Evolutionary conservation across 305 asterid species (phyloP), one percentile per base, ranked within the genome.

Genomic region (Fraxinus xanthoxyloides): DNA sequence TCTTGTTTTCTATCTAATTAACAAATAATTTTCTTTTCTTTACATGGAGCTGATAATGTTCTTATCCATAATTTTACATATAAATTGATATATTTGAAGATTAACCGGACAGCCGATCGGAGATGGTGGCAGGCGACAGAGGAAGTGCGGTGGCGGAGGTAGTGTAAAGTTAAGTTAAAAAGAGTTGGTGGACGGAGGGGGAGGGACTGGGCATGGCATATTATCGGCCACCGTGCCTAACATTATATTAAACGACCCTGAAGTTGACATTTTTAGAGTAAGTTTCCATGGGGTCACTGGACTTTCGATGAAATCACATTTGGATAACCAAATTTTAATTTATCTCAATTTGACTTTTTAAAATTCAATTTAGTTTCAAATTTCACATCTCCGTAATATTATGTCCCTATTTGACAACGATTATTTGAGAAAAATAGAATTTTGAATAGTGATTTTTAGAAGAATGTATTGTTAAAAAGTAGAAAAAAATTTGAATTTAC

Each of bases 161-260:
- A 79, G 34, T 13, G 19, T 61, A 72, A 21, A 74, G 80, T 19
- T 77, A 40, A 61, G 6, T 81, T 40, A 15, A 61, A 36, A 75
- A 51, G 48, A 30, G 31, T 23, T 40, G 65, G 23, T 40, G 65
- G 23, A n/a, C 23, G 43, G 38, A 67, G 9, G 24, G 43, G 8
- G 43, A 13, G 23, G 40, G 1, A 5, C 75, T 65, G 35, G 75
- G 76, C 51, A 73, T 12, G 61, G 75, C 69, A 77, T 78, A 30
- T 59, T 63, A 80, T 69, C 79, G 79, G 84, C 84, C 84, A 74
- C 84, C 81, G 82, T 74, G 84, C 81, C 35, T 34, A 32, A 6
- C 7, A 36, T 36, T 13, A 76, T 76, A 15, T 23, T 69, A 4
- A 69, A 69, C 40, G 75, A 69, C 75, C 23, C 10, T 51, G 8